Percentiles rank a stretch among this genome's conserved stretches.
Conservation (phyloP, 2,329 filamentous ascomycete species). For the Waltergamsia citrina region DNA sequence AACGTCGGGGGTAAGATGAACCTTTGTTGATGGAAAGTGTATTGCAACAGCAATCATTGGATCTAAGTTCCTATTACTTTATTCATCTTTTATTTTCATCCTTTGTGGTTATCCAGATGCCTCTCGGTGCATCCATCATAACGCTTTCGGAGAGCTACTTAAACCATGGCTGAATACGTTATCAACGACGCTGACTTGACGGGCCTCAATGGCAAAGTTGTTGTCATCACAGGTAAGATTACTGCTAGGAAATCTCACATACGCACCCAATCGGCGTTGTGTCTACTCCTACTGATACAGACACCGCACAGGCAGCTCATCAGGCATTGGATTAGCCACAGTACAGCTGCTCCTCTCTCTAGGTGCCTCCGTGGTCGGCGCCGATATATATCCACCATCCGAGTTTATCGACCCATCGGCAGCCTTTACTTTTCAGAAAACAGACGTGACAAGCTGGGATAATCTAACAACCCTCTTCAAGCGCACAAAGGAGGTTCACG, state of each 20-base stretch:
- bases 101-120: too few species aligned
- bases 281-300: too few species aligned
- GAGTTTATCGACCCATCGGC: conserved; percentile 8
- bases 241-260: too few species aligned
- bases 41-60: too few species aligned
- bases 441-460: conserved; percentile 39
- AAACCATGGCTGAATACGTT: conserved; percentile 31
- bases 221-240: conserved; percentile 35
- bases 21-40: too few species aligned
- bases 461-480: conserved; percentile 42
- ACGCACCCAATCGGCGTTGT: too few species aligned
- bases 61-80: too few species aligned
- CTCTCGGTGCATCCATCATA: too few species aligned
- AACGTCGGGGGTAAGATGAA: too few species aligned
- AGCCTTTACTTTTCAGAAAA: conserved; percentile 28
- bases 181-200: conserved; percentile 33
- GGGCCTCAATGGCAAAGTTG: conserved; percentile 35
- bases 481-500: conserved; percentile 46
- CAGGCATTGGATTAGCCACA: conserved; percentile 51
- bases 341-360: conserved; percentile 37
- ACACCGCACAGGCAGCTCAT: conserved; percentile 47
- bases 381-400: conserved; percentile 37
- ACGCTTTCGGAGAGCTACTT: too few species aligned
- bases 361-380: conserved; percentile 45
- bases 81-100: too few species aligned